Conservation (phyloP, 805 yeast species). For the Metschnikowia kofuensis region DNA sequence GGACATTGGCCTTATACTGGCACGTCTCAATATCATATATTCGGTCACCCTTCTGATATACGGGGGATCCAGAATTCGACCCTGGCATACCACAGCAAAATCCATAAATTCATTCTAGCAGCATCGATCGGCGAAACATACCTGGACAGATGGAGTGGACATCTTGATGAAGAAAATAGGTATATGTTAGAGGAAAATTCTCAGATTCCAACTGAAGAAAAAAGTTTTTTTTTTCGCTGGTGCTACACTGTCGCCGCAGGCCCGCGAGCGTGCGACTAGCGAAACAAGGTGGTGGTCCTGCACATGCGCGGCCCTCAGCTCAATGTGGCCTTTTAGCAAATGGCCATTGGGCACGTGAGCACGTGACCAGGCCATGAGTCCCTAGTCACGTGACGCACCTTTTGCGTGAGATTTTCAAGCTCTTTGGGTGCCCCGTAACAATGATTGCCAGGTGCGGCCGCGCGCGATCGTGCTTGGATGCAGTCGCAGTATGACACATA, state of each 20-base stretch:
- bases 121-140: constrained; percentile 42
- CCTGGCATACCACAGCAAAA: too few species aligned
- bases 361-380: too few species aligned
- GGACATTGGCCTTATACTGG: too few species aligned
- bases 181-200: constrained; percentile 25
- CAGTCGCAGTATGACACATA: constrained; percentile 4
- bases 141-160: constrained; percentile 89
- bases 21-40: too few species aligned
- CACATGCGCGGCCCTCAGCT: neutral
- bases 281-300: neutral
- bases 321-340: too few species aligned
- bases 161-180: constrained; percentile 47
- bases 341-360: too few species aligned
- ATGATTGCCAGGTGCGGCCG: neutral
- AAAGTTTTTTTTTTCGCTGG: constrained; percentile 16
- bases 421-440: too few species aligned
- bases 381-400: neutral
- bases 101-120: too few species aligned
- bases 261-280: constrained; percentile 4
- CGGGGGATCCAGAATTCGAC: too few species aligned
- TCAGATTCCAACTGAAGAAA: constrained; percentile 16
- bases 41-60: too few species aligned
- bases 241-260: neutral
- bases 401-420: neutral
- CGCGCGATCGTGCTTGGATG: neutral